phyloP scores from a whole-genome alignment of 2,329 filamentous ascomycete genomes.

The Fusarium coicis region DNA sequence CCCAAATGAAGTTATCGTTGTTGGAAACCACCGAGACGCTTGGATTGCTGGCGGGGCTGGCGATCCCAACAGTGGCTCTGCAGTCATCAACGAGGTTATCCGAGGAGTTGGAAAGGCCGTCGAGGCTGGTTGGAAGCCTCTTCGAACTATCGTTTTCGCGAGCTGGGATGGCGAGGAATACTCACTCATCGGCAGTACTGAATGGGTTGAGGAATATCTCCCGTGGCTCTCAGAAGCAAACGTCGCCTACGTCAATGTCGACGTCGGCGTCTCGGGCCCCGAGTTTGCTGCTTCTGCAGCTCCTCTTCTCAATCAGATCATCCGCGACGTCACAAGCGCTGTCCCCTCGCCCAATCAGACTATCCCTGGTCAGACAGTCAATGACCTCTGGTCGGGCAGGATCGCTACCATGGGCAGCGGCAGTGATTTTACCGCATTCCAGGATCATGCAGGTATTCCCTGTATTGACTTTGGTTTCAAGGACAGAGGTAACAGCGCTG shows the following conservation, averaged over 20 bases:
- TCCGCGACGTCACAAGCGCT: conserved; percentile 72
- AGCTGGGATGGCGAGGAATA: conserved; percentile 89
- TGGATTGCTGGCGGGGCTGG: conserved; percentile 88
- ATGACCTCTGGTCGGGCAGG: conserved; percentile 71
- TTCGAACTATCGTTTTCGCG: conserved; percentile 91
- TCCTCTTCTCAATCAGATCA: conserved; percentile 78
- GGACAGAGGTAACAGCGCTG: conserved; percentile 56
- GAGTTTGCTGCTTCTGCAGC: conserved; percentile 74
- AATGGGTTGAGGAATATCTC: conserved; percentile 92
- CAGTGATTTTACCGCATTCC: conserved; percentile 80
- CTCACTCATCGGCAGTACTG: conserved; percentile 84
- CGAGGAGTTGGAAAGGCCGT: conserved; percentile 78
- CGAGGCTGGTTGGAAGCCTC: conserved; percentile 67
- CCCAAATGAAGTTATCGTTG: conserved; percentile 83
- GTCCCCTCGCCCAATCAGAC: conserved; percentile 83
- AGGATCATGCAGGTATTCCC: conserved; percentile 75
- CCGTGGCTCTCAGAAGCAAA: conserved; percentile 80
- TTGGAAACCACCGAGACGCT: conserved; percentile 93
- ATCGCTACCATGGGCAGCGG: conserved; percentile 77
- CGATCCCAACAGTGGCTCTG: conserved; percentile 85
- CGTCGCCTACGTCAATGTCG: conserved; percentile 88
- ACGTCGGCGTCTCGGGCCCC: conserved; percentile 75
- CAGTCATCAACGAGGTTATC: conserved; percentile 81
- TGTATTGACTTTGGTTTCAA: conserved; percentile 72
- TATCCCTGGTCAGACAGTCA: conserved; percentile 75